These are phyloP conservation scores for Eimeria praecox DNA, from an alignment of 169 alveolate genomes.

Conservation along the genomic window DNA sequence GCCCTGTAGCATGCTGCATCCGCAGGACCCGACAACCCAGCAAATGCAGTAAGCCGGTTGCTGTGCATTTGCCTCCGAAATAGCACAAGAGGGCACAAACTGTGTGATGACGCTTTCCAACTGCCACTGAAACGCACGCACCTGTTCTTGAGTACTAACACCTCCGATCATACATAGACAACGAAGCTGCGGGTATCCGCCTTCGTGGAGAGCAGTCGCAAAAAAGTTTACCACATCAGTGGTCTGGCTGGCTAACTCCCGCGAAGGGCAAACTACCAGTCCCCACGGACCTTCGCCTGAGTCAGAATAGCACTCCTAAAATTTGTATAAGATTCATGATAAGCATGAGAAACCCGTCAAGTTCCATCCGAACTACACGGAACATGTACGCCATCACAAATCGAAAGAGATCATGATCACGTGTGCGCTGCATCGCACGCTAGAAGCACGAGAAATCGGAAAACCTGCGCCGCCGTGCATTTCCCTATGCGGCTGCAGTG, in stretches of 20 bases:
- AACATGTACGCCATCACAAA: background rate
- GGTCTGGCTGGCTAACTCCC: conserved; percentile 97
- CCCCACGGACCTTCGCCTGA: conserved; percentile 96
- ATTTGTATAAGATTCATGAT: background rate
- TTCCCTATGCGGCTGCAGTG: background rate
- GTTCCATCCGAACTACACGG: background rate
- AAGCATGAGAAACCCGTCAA: background rate
- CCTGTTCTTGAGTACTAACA: conserved; percentile 87
- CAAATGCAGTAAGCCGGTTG: background rate
- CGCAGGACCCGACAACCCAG: background rate
- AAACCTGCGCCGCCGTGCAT: background rate
- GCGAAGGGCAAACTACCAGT: conserved; percentile 95
- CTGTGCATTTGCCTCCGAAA: background rate
- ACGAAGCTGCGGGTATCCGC: conserved; percentile 87
- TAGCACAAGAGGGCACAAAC: background rate
- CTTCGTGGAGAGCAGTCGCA: conserved; percentile 85
- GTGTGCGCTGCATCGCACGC: background rate
- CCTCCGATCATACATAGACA: conserved; percentile 92
- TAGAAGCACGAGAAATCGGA: background rate
- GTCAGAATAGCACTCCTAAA: conserved; percentile 44
- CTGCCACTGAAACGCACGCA: background rate
- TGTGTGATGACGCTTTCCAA: background rate
- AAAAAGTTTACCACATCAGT: conserved; percentile 90
- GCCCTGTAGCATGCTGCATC: background rate
- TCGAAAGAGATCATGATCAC: background rate